Percentiles rank a stretch among this genome's conserved stretches.
phyloP scores from a whole-genome alignment of 1,139 yeast genomes.

The Protomyces inouyei region DNA sequence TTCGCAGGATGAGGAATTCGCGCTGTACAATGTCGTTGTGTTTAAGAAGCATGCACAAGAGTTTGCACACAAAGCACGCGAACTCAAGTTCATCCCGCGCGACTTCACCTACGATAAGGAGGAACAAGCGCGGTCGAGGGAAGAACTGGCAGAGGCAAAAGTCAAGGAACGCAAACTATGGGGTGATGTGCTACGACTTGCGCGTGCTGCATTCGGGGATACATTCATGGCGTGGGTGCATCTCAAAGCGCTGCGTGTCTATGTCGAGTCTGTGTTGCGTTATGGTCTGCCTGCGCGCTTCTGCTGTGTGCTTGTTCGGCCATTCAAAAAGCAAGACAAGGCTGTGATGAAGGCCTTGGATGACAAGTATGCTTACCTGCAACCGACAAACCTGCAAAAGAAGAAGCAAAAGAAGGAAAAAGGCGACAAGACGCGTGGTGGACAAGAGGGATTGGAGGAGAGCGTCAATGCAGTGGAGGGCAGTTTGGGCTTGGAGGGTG shows the following conservation, averaged over 20 bases:
- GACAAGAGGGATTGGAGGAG: slow-evolving; percentile 26
- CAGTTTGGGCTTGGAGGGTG: slow-evolving; percentile 23
- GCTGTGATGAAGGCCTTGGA: slow-evolving; percentile 24
- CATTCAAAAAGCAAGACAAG: slow-evolving; percentile 35
- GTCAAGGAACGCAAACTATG: slow-evolving; percentile 69
- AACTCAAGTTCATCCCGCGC: slow-evolving; percentile 85
- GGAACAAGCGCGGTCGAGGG: slow-evolving; percentile 54
- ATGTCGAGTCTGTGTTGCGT: slow-evolving; percentile 71
- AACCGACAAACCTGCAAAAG: slow-evolving; percentile 1
- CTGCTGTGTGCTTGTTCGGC: slow-evolving; percentile 55
- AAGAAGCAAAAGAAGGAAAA: slow-evolving; percentile 5
- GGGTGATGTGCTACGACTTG: slow-evolving; percentile 73
- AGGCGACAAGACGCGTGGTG: slow-evolving; percentile 12
- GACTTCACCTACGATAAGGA: slow-evolving; percentile 78
- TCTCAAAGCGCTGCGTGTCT: slow-evolving; percentile 61
- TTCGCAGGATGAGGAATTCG: slow-evolving; percentile 66
- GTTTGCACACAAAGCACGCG: slow-evolving; percentile 68
- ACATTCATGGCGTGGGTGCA: slow-evolving; percentile 83
- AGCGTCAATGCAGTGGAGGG: slow-evolving; percentile 25
- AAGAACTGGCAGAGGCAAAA: slow-evolving; percentile 71
- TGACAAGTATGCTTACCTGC: slow-evolving; percentile 21
- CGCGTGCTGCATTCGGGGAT: slow-evolving; percentile 83
- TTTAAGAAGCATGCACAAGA: slow-evolving; percentile 75
- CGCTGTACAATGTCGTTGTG: slow-evolving; percentile 70
- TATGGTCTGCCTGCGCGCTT: slow-evolving; percentile 96